Base-by-base conservation (phyloP, 179 eudicot genomes). In the Patellifolia procumbens region DNA sequence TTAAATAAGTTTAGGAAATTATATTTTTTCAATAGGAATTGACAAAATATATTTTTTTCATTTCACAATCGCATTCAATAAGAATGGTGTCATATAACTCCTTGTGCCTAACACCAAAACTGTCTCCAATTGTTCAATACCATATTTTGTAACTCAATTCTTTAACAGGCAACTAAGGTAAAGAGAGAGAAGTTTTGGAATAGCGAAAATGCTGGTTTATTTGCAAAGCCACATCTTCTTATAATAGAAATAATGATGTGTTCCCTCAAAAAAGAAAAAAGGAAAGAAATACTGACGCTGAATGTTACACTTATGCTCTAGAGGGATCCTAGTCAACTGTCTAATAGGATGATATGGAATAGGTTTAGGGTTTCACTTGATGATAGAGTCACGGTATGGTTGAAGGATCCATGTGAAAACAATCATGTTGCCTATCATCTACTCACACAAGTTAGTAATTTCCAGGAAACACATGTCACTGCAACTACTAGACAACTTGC, bases 401-500 rank as follows among this genome's bases (percentile, higher is more conserved):
- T 24, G 24, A 34, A 31, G 28, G 29, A 39, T 32, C 32, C 24
- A 16, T 56, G 66, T 45, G 72, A 70, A 53, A 22, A 56, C 32
- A 39, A 28, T 46, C 60, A 56, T 28, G 17, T 5, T 52, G 74
- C 15, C 43, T 32, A 70, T 31, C 7, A 35, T 55, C 20, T n/a
- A 58, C 49, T 45, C 32, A 42, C 20, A 32, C 70, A 61, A 67
- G 12, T 49, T 77, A 56, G 56, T 19, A 45, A 67, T 69, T 69
- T 53, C 29, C 68, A 78, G 52, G 51, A 66, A 45, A 39, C 20
- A 60, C 28, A 35, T 60, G 62, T 84, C 42, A 65, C 56, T 35
- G 32, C 67, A 65, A 63, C 69, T 39, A 26, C 56, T 66, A 59
- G 29, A 17, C 42, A 88, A 71, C 83, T 73, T 86, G 89, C 98